Evolutionary conservation across 1,284 basidiomycete species (phyloP).

Genomic region (Ustilago nuda): DNA sequence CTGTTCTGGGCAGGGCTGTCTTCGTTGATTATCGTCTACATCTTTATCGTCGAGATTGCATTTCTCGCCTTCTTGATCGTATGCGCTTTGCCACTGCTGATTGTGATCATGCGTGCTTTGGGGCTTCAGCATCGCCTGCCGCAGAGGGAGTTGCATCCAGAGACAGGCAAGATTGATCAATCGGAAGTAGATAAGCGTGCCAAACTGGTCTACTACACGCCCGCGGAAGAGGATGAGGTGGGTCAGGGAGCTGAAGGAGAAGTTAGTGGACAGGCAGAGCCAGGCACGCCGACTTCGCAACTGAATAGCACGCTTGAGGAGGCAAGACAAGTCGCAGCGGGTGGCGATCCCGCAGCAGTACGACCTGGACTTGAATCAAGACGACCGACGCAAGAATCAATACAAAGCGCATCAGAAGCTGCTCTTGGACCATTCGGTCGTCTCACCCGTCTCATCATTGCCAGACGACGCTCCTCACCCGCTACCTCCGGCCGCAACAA

Average conservation of each 20-base stretch:
- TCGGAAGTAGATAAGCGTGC: constrained; percentile 51
- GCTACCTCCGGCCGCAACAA: neutral
- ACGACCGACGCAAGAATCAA: constrained; percentile 19
- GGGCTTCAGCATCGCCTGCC: constrained; percentile 46
- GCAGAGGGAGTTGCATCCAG: constrained; percentile 45
- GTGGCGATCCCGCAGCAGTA: neutral
- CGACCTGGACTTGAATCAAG: constrained; percentile 28
- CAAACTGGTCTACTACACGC: constrained; percentile 56
- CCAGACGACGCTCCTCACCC: constrained; percentile 18
- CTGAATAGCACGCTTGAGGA: neutral
- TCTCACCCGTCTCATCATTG: constrained; percentile 21
- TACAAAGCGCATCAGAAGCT: constrained; percentile 7
- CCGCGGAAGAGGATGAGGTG: constrained; percentile 44
- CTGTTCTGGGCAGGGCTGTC: constrained; percentile 55
- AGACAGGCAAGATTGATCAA: constrained; percentile 57
- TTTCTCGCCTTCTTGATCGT: constrained; percentile 54
- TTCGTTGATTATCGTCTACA: constrained; percentile 53
- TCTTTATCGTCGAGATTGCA: constrained; percentile 57
- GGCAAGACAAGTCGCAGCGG: neutral
- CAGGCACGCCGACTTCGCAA: neutral
- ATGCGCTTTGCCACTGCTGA: constrained; percentile 57
- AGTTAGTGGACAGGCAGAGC: neutral
- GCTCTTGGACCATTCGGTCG: constrained; percentile 20
- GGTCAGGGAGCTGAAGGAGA: neutral
- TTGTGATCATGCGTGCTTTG: constrained; percentile 53